Evolutionary conservation across 2,329 filamentous ascomycete genomes (phyloP), one percentile per base, ranked within the genome.

Genomic region (Clonostachys sp.): DNA sequence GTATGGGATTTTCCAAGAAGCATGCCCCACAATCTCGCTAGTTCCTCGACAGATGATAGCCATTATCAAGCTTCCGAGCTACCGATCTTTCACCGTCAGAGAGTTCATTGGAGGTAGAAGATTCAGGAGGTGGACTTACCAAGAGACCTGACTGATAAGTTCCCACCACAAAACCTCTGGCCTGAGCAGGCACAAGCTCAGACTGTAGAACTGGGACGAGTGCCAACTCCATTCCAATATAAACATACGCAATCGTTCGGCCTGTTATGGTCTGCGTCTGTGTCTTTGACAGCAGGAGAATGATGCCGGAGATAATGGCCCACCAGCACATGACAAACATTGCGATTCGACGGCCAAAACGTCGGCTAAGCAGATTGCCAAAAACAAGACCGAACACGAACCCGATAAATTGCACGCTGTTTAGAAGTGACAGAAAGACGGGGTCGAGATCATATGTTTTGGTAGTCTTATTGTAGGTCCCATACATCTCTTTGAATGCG

Each of bases 1-100:
- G 6, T 62, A 55, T 0, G 64, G 66, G 30, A 70, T 64, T 6
- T 55, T 50, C 55, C 59, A 71, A 3, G 64, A 58, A 2, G 53
- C 53, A 41, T 63, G 59, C n/a, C 56, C 57, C 2, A 52, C 41
- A 18, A 65, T 43, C 2, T 58, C 40, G 53, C 61, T 48, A 45
- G 61, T 62, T 52, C 64, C 44, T 54, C 57, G 46, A 57, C 61
- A 54, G 51, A 62, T 50, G 13, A 51, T 45, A 6, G 51, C 52
- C 45, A 60, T 56, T 18, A 61, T 45, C 2, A 62, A 51, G 10
- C 41, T 49, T 40, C 62, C 51, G 10, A 61, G 14, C 45, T 46
- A 34, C n/a, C 13, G 18, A 30, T 3, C 24, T 10, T 30, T 30
- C 24, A 5, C 9, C 24, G 9, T 30, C 3, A 30, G 24, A 30